Evolutionary conservation across 225 moss, liverwort and hornwort species (phyloP), one percentile per base, ranked within the genome.

Genomic region (Pseudisothecium myosuroides): DNA sequence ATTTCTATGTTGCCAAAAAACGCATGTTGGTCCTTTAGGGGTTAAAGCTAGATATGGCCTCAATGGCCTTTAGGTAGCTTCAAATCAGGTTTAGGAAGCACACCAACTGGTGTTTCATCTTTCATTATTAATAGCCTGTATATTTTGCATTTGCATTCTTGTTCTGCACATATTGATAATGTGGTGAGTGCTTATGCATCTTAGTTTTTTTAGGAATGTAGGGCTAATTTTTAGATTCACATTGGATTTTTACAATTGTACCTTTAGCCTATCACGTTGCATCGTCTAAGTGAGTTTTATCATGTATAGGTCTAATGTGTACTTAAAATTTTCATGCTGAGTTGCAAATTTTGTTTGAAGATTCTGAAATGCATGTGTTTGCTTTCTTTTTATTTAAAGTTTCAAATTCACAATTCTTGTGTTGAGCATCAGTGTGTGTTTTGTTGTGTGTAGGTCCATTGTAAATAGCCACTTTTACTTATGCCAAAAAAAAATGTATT

Each of bases 201-300:
- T 29, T 73, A 29, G 3, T 28, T 43, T 27, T 73, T 73, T 73
- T 17, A 27, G 0, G 45, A 0, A 2, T 9, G 1, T 45, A 29
- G 11, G 31, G 3, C 0, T 47, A 2, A 6, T 47, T 29, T 47
- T 1, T 50, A 21, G 13, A 21, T 34, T 76, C 2, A 34, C 5
- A 21, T 5, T 21, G 0, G 8, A 0, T 20, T 12, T 8, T 34
- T 34, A 34, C 13, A 12, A 50, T 76, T 34, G 20, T 20, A 34
- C 2, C 14, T 0, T 3, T 20, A 0, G 5, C 11, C 0, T 76
- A 0, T 50, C 8, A 76, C 20, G 2, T 21, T 76, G 50, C 12
- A n/a, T n/a, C n/a, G 0, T 50, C 0, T 36, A 1, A 54, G 4
- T 36, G 5, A 14, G 1, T 36, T 77, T 77, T 54, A 6, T 36